phyloP scores from a whole-genome alignment of 805 yeast species.

The Hyphopichia homilentoma region DNA sequence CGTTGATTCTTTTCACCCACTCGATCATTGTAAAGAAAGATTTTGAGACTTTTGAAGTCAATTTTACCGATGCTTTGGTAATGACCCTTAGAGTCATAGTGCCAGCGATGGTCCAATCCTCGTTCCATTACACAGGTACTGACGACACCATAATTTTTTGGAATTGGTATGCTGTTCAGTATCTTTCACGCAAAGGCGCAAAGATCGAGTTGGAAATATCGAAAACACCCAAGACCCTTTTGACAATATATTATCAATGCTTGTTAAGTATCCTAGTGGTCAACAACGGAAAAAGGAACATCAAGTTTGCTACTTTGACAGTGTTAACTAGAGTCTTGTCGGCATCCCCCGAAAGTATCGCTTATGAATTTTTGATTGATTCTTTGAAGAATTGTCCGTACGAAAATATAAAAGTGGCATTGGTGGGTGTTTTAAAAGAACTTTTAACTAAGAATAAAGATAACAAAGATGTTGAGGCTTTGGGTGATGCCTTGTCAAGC shows the following conservation, averaged over 20 bases:
- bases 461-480: constrained; percentile 7
- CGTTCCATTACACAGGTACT: constrained; percentile 16
- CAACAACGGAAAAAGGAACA: constrained; percentile 21
- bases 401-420: constrained; percentile 53
- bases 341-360: constrained; percentile 48
- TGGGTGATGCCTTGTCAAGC: constrained; percentile 6
- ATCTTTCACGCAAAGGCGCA: constrained; percentile 9
- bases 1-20: constrained; percentile 15
- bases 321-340: constrained; percentile 63
- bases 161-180: constrained; percentile 35
- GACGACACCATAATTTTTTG: constrained; percentile 32
- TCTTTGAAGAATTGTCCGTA: constrained; percentile 65
- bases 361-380: constrained; percentile 61
- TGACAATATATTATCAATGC: constrained; percentile 28
- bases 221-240: constrained; percentile 23
- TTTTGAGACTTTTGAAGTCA: constrained; percentile 11
- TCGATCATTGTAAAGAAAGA: constrained; percentile 12
- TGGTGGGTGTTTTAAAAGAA: constrained; percentile 68
- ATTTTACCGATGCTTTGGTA: constrained; percentile 19
- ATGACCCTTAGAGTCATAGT: constrained; percentile 25
- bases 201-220: constrained; percentile 27
- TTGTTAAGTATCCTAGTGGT: constrained; percentile 18
- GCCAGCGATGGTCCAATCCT: constrained; percentile 31
- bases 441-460: constrained; percentile 39
- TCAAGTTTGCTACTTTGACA: constrained; percentile 48